Percentiles rank a stretch among this genome's conserved stretches.
Evolutionary conservation across 2,329 filamentous ascomycete genomes (phyloP).

Genomic region (Penicillium aurantiogriseum): DNA sequence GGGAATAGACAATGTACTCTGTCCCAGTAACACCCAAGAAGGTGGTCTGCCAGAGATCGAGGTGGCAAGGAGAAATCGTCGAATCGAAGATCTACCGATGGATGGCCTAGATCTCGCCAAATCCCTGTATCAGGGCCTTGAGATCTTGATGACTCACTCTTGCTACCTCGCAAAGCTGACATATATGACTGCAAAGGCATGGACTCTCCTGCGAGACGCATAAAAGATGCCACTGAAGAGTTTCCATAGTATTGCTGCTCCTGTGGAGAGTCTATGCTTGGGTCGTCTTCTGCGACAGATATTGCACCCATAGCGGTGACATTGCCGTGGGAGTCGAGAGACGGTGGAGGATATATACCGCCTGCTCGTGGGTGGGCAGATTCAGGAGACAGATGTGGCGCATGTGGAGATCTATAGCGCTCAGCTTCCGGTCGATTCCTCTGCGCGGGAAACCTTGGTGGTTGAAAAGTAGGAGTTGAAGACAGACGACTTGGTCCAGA

Average conservation of each 20-base stretch:
- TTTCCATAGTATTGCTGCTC: constrained; percentile 42
- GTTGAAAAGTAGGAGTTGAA: background rate
- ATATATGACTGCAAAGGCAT: constrained; percentile 23
- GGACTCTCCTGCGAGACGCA: constrained; percentile 39
- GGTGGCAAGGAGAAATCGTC: constrained; percentile 43
- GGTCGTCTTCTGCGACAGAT: constrained; percentile 31
- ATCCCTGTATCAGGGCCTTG: constrained; percentile 11
- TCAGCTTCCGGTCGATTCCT: background rate
- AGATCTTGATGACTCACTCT: constrained; percentile 3
- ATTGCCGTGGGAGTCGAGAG: constrained; percentile 22
- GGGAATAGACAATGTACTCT: constrained; percentile 47
- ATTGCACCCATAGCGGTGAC: constrained; percentile 44
- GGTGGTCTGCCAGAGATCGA: constrained; percentile 43
- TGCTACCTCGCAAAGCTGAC: constrained; percentile 11
- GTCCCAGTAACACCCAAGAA: constrained; percentile 42
- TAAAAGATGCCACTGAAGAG: constrained; percentile 43
- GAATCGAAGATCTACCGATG: constrained; percentile 19
- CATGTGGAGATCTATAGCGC: background rate
- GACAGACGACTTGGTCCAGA: background rate
- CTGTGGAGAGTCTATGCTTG: constrained; percentile 15
- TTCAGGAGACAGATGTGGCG: background rate
- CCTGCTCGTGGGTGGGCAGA: background rate
- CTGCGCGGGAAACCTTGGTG: background rate
- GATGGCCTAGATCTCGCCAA: constrained; percentile 14
- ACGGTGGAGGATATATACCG: constrained; percentile 13